Evolutionary conservation across 805 yeast genomes (phyloP).

Genomic region (Pichia heedii): DNA sequence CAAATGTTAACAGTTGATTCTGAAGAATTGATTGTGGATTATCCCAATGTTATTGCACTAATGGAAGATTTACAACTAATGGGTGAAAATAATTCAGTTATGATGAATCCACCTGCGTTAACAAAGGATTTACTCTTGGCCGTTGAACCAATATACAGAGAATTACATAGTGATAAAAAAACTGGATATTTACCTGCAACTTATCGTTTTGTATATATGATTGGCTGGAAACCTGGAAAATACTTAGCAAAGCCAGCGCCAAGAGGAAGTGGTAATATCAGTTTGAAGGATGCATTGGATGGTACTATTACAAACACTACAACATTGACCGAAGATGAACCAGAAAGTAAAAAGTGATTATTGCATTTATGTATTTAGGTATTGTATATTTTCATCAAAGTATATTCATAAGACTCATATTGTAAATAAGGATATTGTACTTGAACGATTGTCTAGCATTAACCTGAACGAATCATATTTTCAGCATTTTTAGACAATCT

Average conservation of each 20-base stretch:
- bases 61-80: conserved; percentile 65
- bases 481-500: background rate
- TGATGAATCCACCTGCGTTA: conserved; percentile 30
- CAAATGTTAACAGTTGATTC: conserved; percentile 75
- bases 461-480: background rate
- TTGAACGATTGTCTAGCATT: no score
- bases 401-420: no score
- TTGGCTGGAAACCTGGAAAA: conserved; percentile 78
- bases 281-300: conserved; percentile 51
- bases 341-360: background rate
- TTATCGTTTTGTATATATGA: conserved; percentile 69
- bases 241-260: conserved; percentile 63
- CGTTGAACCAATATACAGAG: conserved; percentile 63
- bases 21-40: conserved; percentile 72
- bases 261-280: conserved; percentile 64
- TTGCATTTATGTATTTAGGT: background rate
- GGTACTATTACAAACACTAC: conserved; percentile 10
- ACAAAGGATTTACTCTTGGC: conserved; percentile 63
- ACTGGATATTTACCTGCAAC: conserved; percentile 65
- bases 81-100: conserved; percentile 73
- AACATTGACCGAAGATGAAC: conserved; percentile 13
- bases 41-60: conserved; percentile 60
- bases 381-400: background rate
- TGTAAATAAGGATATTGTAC: no score
- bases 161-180: conserved; percentile 55